A percentile compares a stretch with the other conserved stretches of the same genome.
These are phyloP conservation scores for Acacia confusa DNA, from an alignment of 306 rosid species.

Conservation along the genomic window DNA sequence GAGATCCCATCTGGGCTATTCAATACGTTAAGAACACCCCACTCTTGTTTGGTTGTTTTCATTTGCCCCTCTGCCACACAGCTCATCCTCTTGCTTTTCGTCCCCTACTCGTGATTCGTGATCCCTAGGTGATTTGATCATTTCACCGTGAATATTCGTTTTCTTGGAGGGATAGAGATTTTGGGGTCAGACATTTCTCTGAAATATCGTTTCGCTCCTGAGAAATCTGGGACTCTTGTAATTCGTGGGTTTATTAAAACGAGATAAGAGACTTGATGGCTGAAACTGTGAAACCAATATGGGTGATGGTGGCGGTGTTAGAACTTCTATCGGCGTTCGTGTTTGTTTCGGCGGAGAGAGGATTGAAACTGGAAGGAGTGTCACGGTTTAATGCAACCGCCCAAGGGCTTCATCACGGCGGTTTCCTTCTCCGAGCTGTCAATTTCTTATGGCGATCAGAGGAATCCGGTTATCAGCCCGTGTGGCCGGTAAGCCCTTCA, in stretches of 20 bases:
- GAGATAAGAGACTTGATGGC: background rate
- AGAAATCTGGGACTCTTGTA: background rate
- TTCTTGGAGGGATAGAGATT: background rate
- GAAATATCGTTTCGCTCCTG: background rate
- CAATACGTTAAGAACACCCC: background rate
- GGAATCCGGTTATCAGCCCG: constrained; percentile 59
- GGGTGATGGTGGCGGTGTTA: constrained; percentile 45
- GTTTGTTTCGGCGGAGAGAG: constrained; percentile 64
- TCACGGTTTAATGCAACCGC: constrained; percentile 36
- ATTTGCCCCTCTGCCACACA: background rate
- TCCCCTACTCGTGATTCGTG: too few relatives aligned
- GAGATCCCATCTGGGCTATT: background rate
- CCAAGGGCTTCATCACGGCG: constrained; percentile 10
- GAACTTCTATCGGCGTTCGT: constrained; percentile 40
- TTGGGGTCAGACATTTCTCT: background rate
- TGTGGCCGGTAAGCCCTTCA: constrained; percentile 73
- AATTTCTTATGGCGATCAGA: constrained; percentile 75
- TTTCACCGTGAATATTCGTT: background rate
- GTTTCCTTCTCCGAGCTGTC: constrained; percentile 44
- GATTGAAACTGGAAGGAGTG: constrained; percentile 38
- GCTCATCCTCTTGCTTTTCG: background rate
- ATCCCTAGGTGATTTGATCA: background rate
- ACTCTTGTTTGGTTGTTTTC: background rate
- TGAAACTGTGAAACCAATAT: constrained; percentile 41
- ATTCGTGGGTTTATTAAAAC: background rate